Base-by-base conservation (phyloP, 2,329 filamentous ascomycete genomes). In the Fusarium graminum region DNA sequence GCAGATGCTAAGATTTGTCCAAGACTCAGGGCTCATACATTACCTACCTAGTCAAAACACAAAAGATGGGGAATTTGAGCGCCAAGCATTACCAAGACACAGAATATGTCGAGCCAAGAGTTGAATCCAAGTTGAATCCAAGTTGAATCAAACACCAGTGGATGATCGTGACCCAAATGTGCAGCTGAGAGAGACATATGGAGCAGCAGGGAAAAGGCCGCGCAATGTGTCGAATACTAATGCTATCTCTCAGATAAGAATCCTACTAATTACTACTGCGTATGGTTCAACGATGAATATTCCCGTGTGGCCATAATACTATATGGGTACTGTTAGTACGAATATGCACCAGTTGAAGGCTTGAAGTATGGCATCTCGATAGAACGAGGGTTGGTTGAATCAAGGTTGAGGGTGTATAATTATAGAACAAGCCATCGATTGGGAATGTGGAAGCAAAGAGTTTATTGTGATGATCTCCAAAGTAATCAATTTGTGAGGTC, bases 1-100 rank as follows among this genome's bases (percentile, higher is more conserved):
- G 54, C 50, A 54, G 59, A 46, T 56, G 60, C 47, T 63, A 51
- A 60, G 64, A 62, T 49, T 51, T 51, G 40, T 42, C 50, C 49
- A 65, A 61, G 61, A 45, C 57, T 32, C 32, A 30, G 38, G 39
- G 46, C 36, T 46, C n/a, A 51, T 47, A n/a, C n/a, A n/a, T n/a
- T n/a, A n/a, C n/a, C n/a, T n/a, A n/a, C n/a, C n/a, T n/a, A 45
- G 38, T 36, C 52, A 28, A 65, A 46, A 68, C 60, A 68, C 46
- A 44, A 61, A 45, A 52, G 50, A 46, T 59, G 25, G 42, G 39
- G 52, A 61, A 49, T 30, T 43, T 13, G 38, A 53, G 11, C 53
- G 64, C 64, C 64, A 67, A 67, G 64, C 36, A 52, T 51, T 61
- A 68, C 64, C 64, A 67, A 67, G 64, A 17, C 49, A 41, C 51